Percentiles rank a stretch among this genome's conserved stretches.
These are phyloP conservation scores for Cyclanthera cordifolia DNA, from an alignment of 306 rosid genomes.

Conservation along the genomic window DNA sequence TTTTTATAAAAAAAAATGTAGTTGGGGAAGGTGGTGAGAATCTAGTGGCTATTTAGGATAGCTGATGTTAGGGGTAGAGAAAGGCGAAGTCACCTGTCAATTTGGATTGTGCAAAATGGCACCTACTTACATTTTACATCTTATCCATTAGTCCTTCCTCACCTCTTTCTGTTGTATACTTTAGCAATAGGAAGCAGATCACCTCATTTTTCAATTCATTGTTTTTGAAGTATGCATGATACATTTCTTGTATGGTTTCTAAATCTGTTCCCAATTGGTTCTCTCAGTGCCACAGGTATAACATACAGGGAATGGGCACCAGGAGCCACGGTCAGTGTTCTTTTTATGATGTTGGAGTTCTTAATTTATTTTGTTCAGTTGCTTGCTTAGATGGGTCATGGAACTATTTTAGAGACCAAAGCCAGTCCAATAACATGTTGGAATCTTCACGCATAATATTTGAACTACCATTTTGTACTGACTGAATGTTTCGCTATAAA, in stretches of 20 bases:
- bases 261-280: slow-evolving; percentile 21
- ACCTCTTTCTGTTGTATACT: not conserved
- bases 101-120: not conserved
- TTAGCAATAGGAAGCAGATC: not conserved
- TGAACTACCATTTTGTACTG: not conserved
- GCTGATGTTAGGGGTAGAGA: too few species aligned
- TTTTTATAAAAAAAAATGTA: too few species aligned
- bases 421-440: not conserved
- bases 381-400: not conserved
- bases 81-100: too few species aligned
- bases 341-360: not conserved
- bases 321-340: slow-evolving; percentile 69
- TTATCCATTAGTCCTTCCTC: not conserved
- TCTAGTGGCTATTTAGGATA: too few species aligned
- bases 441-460: not conserved
- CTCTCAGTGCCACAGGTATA: slow-evolving; percentile 71
- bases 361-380: not conserved
- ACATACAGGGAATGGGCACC: slow-evolving; percentile 99
- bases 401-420: not conserved
- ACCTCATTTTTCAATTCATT: not conserved
- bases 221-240: not conserved
- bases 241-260: slow-evolving; percentile 6
- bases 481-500: not conserved
- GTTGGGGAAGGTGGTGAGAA: too few species aligned
- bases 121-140: not conserved